Evolutionary conservation across 2,329 filamentous ascomycete genomes (phyloP), one percentile per base, ranked within the genome.

Genomic region (Fusarium sp.): DNA sequence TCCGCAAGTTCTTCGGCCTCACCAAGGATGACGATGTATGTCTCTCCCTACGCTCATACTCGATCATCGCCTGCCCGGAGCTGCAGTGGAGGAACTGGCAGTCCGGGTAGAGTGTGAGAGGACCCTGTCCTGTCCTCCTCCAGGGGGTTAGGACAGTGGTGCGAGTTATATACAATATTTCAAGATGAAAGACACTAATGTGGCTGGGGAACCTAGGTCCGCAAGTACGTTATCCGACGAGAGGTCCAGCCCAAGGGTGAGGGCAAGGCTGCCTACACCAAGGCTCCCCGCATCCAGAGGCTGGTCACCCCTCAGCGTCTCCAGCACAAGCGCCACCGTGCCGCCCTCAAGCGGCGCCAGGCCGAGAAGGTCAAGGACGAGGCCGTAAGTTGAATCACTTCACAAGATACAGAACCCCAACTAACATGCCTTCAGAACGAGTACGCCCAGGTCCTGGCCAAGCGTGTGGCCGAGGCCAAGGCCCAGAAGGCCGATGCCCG

Each of bases 11-110:
- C 93, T 99, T 98, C 90, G 93, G 94, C 90, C 94, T 99, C 92
- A 96, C 93, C 94, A 98, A 98, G 95, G 95, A 98, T 93, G 96
- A 99, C 91, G 96, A 99, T 94, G 96, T 98, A 93, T 92, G 94
- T 95, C 82, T 82, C 85, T 83, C 82, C 84, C 84, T 87, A 83
- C 84, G 87, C 87, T 80, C 83, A 84, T 84, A 84, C 83, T 84
- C 83, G 82, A 87, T 92, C 90, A 90, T 93, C 90, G 89, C 93
- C 92, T 94, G 88, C 89, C 89, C 89, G 82, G 83, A 84, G 80
- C 85, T 87, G 85, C 84, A 83, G 77, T 79, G 82, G 78, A 84
- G 79, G 77, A 77, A 76, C 67, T 82, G 80, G 82, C 85, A 85
- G 85, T 83, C 83, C 79, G 85, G 85, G 83, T 89, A 90, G 89